Conservation (phyloP, 148 eudicot species). For the Cornus suecica region DNA sequence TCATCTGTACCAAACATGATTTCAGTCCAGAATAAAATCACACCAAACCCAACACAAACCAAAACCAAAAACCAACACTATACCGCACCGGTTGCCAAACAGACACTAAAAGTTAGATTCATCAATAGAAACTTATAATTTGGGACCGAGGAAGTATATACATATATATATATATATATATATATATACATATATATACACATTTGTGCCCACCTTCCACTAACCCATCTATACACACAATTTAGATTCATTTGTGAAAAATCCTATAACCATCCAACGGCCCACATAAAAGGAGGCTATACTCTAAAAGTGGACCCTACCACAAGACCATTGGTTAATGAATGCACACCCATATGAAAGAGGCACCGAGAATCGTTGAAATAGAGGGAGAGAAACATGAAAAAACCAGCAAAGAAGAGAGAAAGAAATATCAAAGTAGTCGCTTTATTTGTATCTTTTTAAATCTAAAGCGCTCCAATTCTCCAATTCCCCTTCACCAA, state of each 20-base stretch:
- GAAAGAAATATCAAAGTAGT: neutral
- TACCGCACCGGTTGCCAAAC: no score
- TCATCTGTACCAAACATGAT: no score
- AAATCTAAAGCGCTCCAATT: slow-evolving; percentile 27
- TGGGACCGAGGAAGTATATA: no score
- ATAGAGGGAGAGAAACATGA: neutral
- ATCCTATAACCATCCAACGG: neutral
- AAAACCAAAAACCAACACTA: no score
- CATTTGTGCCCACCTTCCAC: no score
- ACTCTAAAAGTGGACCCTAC: slow-evolving; percentile 4
- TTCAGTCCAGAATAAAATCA: no score
- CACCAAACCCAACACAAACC: no score
- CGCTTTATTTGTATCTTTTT: slow-evolving; percentile 3
- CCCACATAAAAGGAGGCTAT: neutral
- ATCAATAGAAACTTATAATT: no score
- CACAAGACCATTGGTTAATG: neutral
- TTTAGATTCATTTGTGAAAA: neutral
- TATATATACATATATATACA: no score
- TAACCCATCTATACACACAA: no score
- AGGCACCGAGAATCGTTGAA: neutral
- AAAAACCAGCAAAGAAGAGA: slow-evolving; percentile 5
- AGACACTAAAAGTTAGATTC: no score
- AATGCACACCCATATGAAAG: neutral
- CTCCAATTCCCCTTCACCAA: slow-evolving; percentile 15
- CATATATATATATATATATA: no score